Conservation (phyloP, 2,329 filamentous ascomycete genomes). For the Dissoconium aciculare region DNA sequence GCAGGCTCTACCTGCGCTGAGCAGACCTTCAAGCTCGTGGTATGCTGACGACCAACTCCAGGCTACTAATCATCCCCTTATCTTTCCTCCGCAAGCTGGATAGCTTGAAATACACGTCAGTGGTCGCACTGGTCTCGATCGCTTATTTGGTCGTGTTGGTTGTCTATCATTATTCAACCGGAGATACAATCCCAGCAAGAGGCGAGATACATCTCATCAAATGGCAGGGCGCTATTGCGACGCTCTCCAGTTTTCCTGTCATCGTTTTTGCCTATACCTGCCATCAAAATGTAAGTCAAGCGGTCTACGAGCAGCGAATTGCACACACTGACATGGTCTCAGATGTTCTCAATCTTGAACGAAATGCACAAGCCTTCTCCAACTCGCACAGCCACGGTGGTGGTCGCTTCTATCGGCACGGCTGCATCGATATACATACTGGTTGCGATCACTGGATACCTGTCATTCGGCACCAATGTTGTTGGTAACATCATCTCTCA, state of each 20-base stretch:
- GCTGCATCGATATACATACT: constrained; percentile 79
- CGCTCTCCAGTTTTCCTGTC: constrained; percentile 76
- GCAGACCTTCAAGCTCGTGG: neutral
- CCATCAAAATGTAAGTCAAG: constrained; percentile 68
- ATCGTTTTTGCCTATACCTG: constrained; percentile 99
- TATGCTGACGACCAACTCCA: constrained; percentile 23
- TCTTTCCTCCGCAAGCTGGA: constrained; percentile 84
- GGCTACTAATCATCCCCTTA: constrained; percentile 82
- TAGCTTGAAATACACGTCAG: constrained; percentile 91
- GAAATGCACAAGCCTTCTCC: constrained; percentile 80
- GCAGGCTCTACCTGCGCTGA: constrained; percentile 13
- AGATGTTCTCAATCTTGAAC: constrained; percentile 99
- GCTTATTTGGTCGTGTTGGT: constrained; percentile 87
- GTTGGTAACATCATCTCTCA: constrained; percentile 87
- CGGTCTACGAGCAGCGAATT: too few species aligned
- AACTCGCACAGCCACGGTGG: constrained; percentile 60
- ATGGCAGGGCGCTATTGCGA: constrained; percentile 65
- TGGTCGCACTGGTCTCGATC: constrained; percentile 82
- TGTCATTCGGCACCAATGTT: constrained; percentile 85
- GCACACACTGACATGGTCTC: constrained; percentile 7
- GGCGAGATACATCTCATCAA: constrained; percentile 60
- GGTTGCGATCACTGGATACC: constrained; percentile 86
- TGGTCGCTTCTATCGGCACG: constrained; percentile 70
- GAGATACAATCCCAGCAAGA: constrained; percentile 59
- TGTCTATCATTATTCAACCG: constrained; percentile 72